Percentiles rank a stretch among this genome's conserved stretches.
Evolutionary conservation across 2,329 filamentous ascomycete species (phyloP).

Genomic region (Colletotrichum sp.): DNA sequence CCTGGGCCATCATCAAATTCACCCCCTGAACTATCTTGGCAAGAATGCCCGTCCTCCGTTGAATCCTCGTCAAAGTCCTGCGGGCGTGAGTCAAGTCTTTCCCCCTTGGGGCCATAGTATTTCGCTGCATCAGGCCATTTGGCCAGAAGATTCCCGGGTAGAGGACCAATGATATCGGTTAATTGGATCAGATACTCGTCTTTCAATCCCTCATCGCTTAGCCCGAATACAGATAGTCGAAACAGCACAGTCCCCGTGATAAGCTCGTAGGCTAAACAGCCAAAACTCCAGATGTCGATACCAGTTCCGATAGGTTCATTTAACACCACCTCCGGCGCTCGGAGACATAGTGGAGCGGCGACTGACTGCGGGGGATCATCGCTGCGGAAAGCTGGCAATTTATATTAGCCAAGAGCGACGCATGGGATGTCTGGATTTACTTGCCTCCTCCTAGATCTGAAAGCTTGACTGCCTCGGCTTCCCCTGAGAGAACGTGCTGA

Average conservation of each 20-base stretch:
- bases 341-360: neutral
- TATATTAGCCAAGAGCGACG: neutral
- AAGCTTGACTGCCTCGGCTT: neutral
- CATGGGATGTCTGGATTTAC: neutral
- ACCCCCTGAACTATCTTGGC: neutral
- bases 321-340: neutral
- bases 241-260: slow-evolving; percentile 21
- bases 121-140: slow-evolving; percentile 15
- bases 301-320: neutral
- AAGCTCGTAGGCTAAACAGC: slow-evolving; percentile 24
- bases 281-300: slow-evolving; percentile 26
- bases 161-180: slow-evolving; percentile 17
- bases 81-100: neutral
- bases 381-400: neutral
- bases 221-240: neutral
- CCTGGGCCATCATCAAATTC: neutral
- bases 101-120: slow-evolving; percentile 12
- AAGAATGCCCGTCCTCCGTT: neutral
- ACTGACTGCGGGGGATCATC: neutral
- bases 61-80: neutral
- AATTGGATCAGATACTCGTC: slow-evolving; percentile 23
- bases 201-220: neutral
- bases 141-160: slow-evolving; percentile 13
- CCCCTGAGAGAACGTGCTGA: neutral
- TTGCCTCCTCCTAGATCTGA: slow-evolving; percentile 4